Percentiles rank a stretch among this genome's conserved stretches.
These are phyloP conservation scores for Lyophyllum semitale DNA, from an alignment of 768 basidiomycete species.

Conservation along the genomic window DNA sequence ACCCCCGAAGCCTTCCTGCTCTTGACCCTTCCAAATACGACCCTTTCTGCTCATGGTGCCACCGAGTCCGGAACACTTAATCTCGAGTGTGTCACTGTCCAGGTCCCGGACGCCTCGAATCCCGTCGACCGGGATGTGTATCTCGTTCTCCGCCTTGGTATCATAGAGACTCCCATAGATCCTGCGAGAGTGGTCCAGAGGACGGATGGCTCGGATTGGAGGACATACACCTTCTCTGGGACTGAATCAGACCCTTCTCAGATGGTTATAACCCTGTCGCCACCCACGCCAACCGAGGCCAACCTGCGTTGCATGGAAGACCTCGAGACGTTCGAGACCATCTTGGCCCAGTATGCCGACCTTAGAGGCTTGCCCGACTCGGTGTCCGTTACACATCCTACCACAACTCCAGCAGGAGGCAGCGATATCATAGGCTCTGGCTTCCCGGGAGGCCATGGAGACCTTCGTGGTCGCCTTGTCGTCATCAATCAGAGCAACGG, in stretches of 20 bases:
- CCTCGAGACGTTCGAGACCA: conserved; percentile 63
- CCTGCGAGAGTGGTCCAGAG: conserved; percentile 51
- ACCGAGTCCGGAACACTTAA: conserved; percentile 46
- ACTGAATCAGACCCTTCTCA: conserved; percentile 38
- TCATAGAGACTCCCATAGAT: conserved; percentile 61
- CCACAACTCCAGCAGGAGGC: not conserved
- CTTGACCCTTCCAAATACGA: conserved; percentile 51
- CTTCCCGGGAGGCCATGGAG: conserved; percentile 21
- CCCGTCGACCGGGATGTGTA: conserved; percentile 57
- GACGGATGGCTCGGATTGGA: conserved; percentile 31
- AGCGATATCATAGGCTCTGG: conserved; percentile 15
- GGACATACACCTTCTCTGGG: conserved; percentile 47
- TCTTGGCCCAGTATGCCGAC: conserved; percentile 66
- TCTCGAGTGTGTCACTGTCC: conserved; percentile 64
- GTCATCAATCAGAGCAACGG: conserved; percentile 74
- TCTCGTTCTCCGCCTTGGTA: conserved; percentile 61
- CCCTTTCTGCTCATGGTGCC: conserved; percentile 33
- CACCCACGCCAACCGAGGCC: conserved; percentile 22
- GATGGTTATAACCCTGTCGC: conserved; percentile 36
- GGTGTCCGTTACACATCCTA: conserved; percentile 3
- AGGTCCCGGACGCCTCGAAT: conserved; percentile 30
- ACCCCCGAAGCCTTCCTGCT: conserved; percentile 53
- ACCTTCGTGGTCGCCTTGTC: conserved; percentile 60
- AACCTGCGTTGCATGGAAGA: conserved; percentile 50
- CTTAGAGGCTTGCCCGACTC: conserved; percentile 29